Evolutionary conservation across 208 protist genomes (phyloP), one percentile per base, ranked within the genome.

Genomic region (Trypanosoma conorhini): DNA sequence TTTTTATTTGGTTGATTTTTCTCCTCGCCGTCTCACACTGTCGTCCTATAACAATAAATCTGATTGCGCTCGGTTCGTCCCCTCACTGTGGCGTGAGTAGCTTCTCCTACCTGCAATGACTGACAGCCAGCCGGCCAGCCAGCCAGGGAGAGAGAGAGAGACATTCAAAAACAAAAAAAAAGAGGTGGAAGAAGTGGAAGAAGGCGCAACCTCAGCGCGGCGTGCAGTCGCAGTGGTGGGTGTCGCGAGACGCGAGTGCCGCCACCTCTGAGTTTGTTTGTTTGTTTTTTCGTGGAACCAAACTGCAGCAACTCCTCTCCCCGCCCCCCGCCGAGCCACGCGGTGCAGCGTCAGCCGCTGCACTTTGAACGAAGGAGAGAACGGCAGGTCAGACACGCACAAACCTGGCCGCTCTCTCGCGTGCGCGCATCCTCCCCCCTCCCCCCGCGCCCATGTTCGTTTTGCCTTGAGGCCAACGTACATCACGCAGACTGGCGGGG

Each of bases 21-120:
- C 5, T 54, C 9, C 9, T 10, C 52, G 9, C 4, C 42, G 42
- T 3, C 26, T 33, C 22, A 54, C 17, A 57, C n/a, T 33, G 26
- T 57, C 26, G 24, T 33, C 26, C 52, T 57, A 57, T 24, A 57
- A 57, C 8, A 57, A 57, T 57, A 57, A 57, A 5, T 46, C 8
- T 21, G 15, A 46, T 15, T 46, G 42, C 42, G 42, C 1, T 46
- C 42, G 42, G 42, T 3, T 46, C 42, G 5, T 46, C 42, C 1
- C 42, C 15, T 13, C 42, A 46, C 42, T 46, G 42, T 46, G 15
- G 42, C 8, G 42, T 10, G 15, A 46, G 15, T 46, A 46, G 33
- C 33, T 38, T 38, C 33, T 7, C 33, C 33, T 38, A 38, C 33
- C 7, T 38, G 33, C 33, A 46, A 46, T 46, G 42, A 46, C 8